Base-by-base conservation (phyloP, 2,329 filamentous ascomycete species). In the Xylariales sp. region DNA sequence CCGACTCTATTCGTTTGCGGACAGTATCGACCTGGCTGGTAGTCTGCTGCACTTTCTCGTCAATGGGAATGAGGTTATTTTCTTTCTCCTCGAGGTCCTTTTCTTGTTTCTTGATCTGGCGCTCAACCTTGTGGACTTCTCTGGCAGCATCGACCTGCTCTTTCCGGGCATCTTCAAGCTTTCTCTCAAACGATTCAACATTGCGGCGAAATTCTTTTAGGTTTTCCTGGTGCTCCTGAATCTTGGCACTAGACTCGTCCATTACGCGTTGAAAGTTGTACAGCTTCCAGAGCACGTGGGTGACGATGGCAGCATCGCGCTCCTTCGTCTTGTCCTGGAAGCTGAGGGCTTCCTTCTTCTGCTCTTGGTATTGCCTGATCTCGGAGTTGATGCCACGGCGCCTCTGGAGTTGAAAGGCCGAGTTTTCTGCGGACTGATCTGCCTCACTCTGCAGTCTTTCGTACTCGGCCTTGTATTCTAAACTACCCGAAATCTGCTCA, bases 361-460 rank as follows among this genome's bases (percentile, higher is more conserved):
- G 95, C 78, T 98, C 94, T 76, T 97, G 92, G 76, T 97, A 99
- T 75, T 97, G 94, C 78, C 96, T 97, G 79, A 99, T 97, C 81
- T 99, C 96, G 2, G 94, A 95, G 79, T 98, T 98, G 82, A 99
- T 97, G 55, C 93, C 94, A 73, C 96, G 90, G 41, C 96, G 92
- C 69, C 94, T 89, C 76, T 96, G 92, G 8, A 98, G 88, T 78
- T 97, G 94, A 73, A 93, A 92, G 52, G 90, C 93, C 72, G 97
- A 93, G 72, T 97, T 93, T 75, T 98, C 95, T 0, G 91, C 89
- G 5, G 95, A 94, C 74, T 93, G 90, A 71, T 97, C 94, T 4
- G 92, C 89, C 76, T 97, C 93, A 7, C 86, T 86, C 80, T 98
- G 95, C n/a, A 97, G 84, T 63, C 86, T 88, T 77, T 99, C 97